These are phyloP conservation scores for Phaeosphaeria sp. DNA, from an alignment of 2,329 filamentous ascomycete species.

Conservation along the genomic window DNA sequence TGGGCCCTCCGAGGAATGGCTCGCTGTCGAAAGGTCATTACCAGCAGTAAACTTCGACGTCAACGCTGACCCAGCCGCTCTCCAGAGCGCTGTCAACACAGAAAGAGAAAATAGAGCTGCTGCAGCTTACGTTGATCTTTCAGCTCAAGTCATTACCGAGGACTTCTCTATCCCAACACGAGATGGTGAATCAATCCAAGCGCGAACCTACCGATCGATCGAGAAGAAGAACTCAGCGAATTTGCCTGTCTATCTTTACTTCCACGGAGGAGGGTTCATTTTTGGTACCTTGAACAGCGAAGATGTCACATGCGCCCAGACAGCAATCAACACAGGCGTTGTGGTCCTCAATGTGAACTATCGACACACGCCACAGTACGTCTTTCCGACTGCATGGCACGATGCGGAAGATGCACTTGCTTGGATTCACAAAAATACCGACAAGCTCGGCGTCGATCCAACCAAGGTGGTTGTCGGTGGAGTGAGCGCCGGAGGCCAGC, in stretches of 20 bases:
- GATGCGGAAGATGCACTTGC: constrained; percentile 62
- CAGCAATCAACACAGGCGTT: constrained; percentile 52
- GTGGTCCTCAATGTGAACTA: constrained; percentile 65
- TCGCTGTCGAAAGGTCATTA: constrained; percentile 37
- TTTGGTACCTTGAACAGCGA: constrained; percentile 62
- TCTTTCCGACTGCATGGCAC: constrained; percentile 60
- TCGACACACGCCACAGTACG: constrained; percentile 63
- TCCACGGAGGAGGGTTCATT: constrained; percentile 64
- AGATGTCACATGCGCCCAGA: constrained; percentile 58
- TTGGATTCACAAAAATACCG: constrained; percentile 59
- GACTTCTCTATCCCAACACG: constrained; percentile 49
- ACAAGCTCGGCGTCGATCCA: constrained; percentile 49
- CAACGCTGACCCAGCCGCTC: constrained; percentile 16
- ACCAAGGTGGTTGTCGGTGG: constrained; percentile 58
- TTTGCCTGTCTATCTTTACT: constrained; percentile 57
- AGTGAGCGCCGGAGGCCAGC: constrained; percentile 59
- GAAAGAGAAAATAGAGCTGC: constrained; percentile 28
- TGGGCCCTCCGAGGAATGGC: constrained; percentile 41
- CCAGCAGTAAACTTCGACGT: constrained; percentile 31
- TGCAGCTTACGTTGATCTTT: constrained; percentile 25
- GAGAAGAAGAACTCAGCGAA: constrained; percentile 36
- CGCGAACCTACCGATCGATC: constrained; percentile 55
- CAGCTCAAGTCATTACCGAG: constrained; percentile 25
- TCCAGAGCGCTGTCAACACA: constrained; percentile 27
- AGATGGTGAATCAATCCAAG: constrained; percentile 54